Evolutionary conservation across 140 eudicot genomes (phyloP).

Genomic region (Artemisia princeps): DNA sequence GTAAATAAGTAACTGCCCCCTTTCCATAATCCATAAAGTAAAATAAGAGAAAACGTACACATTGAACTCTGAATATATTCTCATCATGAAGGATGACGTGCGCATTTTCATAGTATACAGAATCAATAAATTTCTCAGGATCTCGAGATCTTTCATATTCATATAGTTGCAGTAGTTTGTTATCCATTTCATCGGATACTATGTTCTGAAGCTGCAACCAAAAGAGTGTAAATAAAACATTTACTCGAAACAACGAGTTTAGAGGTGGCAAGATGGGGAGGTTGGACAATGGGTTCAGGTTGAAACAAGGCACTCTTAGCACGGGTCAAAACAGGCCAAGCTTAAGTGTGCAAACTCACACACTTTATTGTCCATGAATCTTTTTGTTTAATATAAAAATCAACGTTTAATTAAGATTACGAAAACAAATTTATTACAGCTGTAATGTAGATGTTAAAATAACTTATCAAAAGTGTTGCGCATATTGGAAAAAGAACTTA

Average conservation of each 20-base stretch:
- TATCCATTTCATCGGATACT: slow-evolving; percentile 75
- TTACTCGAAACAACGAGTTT: background rate
- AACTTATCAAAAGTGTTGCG: no score
- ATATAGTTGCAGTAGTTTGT: slow-evolving; percentile 66
- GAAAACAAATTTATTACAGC: no score
- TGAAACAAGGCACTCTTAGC: no score
- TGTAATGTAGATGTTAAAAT: no score
- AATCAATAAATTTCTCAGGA: slow-evolving; percentile 63
- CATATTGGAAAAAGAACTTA: no score
- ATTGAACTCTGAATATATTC: slow-evolving; percentile 80
- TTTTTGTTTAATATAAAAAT: no score
- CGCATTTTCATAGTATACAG: slow-evolving; percentile 83
- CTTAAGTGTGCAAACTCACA: no score
- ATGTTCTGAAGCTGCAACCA: slow-evolving; percentile 80
- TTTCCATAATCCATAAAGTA: slow-evolving; percentile 2
- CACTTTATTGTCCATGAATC: no score
- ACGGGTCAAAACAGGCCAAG: no score
- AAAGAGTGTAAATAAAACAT: background rate
- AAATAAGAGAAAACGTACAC: slow-evolving; percentile 45
- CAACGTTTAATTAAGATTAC: no score
- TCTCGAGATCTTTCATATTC: slow-evolving; percentile 77
- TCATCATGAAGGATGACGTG: slow-evolving; percentile 89
- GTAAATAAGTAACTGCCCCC: slow-evolving; percentile 1
- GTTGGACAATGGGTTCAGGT: background rate
- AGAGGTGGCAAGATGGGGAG: background rate